Evolutionary conservation across 768 basidiomycete species (phyloP).

Genomic region (Tricholoma terreum): DNA sequence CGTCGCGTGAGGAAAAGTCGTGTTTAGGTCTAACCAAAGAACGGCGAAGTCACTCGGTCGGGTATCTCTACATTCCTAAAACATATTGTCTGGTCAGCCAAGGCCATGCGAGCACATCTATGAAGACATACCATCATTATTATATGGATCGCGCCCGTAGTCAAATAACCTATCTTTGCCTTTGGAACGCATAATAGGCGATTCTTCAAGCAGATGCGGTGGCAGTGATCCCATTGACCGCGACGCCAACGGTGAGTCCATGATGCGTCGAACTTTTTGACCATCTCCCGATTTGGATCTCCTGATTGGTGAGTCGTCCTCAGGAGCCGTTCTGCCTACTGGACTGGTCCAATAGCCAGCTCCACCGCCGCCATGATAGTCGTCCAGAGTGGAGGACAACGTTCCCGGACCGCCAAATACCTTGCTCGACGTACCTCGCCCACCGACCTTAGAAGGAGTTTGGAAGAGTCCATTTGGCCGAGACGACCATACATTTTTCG

Average conservation of each 20-base stretch:
- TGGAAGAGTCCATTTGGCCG: constrained; percentile 46
- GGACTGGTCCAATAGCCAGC: constrained; percentile 9
- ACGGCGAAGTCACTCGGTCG: too few relatives aligned
- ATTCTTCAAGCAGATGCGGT: constrained; percentile 28
- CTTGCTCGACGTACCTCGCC: constrained; percentile 26
- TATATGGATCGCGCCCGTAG: constrained; percentile 1
- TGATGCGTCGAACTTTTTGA: constrained; percentile 28
- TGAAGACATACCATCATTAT: constrained; percentile 2
- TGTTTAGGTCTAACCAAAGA: too few relatives aligned
- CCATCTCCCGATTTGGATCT: constrained; percentile 34
- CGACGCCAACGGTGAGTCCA: constrained; percentile 32
- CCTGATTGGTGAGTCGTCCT: constrained; percentile 57
- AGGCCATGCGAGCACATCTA: background rate
- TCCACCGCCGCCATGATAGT: constrained; percentile 19
- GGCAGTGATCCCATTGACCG: constrained; percentile 14
- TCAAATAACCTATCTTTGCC: constrained; percentile 9
- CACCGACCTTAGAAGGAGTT: constrained; percentile 45
- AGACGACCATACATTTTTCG: constrained; percentile 52
- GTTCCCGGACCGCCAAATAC: constrained; percentile 26
- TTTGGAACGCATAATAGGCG: constrained; percentile 30
- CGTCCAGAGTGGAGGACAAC: constrained; percentile 30
- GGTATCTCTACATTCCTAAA: background rate
- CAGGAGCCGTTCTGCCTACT: constrained; percentile 24
- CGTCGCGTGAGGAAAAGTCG: too few relatives aligned
- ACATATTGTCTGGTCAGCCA: background rate